Evolutionary conservation across 2,329 filamentous ascomycete species (phyloP), one percentile per base, ranked within the genome.

Genomic region (Tolypocladium amazonense): DNA sequence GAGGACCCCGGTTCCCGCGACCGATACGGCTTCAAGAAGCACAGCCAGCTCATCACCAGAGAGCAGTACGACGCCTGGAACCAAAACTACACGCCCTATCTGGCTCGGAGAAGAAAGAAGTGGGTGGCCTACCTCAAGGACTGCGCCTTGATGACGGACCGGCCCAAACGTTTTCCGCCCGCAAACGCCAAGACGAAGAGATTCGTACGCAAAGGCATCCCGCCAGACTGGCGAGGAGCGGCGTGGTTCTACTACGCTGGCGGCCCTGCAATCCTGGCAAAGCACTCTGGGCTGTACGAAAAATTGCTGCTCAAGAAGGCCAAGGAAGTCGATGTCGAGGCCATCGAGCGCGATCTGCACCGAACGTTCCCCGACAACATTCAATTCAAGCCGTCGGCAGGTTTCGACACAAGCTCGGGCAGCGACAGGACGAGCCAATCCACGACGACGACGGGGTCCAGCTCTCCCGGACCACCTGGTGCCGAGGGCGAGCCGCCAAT

Each of bases 211-310:
- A 97, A 97, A 73, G 93, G 93, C 20, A 93, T 97, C 56, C 93
- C 93, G 3, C 90, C 92, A 0, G 91, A 96, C 65, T 96, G 92
- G 86, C 85, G 93, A 68, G 93, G 93, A n/a, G 88, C 90, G 7
- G 93, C 93, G 54, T 97, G 93, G 93, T 97, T 96, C 73, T 97
- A 89, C 76, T 97, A 97, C 71, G 91, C 92, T 14, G 91, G 91
- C 25, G 93, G 93, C 1, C 91, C 91, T 30, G 85, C 87, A 54
- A 88, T 91, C 64, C 73, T 96, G 61, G 83, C 85, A 57, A 88
- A 90, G 68, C 84, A 95, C 66, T 82, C 85, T 6, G 90, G 90
- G 1, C 77, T 93, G 20, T 97, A 97, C 70, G 82, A 86, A 58
- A 80, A 85, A 58, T 77, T 95, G 45, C 77, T 94, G 38, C 77